These are phyloP conservation scores for Yamadazyma trypodendri DNA, from an alignment of 1,139 yeast genomes.

Conservation along the genomic window DNA sequence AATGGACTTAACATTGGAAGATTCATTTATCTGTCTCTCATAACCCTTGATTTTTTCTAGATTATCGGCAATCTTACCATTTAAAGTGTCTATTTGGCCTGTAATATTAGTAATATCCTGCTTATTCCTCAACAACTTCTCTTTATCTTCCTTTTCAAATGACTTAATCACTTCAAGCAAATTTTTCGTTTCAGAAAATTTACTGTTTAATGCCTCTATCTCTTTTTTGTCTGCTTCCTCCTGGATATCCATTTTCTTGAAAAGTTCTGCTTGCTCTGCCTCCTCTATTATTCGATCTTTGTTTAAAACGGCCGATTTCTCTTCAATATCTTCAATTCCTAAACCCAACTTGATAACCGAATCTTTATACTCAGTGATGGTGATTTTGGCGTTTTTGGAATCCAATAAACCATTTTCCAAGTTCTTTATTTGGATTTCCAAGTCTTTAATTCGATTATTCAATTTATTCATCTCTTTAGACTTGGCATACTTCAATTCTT, in stretches of 20 bases:
- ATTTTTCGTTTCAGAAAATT: constrained; percentile 6
- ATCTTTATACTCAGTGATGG: constrained; percentile 20
- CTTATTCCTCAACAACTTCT: constrained; percentile 19
- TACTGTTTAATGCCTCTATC: constrained; percentile 9
- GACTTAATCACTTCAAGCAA: constrained; percentile 15
- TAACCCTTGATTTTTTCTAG: constrained; percentile 18
- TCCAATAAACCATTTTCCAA: constrained; percentile 53
- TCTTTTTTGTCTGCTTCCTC: constrained; percentile 14
- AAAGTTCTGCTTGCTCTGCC: constrained; percentile 14
- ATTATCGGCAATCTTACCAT: constrained; percentile 4
- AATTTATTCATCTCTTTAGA: constrained; percentile 50
- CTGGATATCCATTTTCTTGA: constrained; percentile 13
- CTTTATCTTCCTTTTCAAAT: constrained; percentile 22
- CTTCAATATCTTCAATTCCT: constrained; percentile 16
- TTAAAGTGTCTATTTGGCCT: constrained; percentile 20
- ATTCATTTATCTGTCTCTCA: constrained; percentile 34
- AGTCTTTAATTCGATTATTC: constrained; percentile 57
- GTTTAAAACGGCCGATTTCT: constrained; percentile 14
- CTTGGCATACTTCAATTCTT: constrained; percentile 49
- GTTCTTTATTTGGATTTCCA: constrained; percentile 52
- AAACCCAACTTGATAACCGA: constrained; percentile 13
- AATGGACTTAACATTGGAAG: constrained; percentile 36
- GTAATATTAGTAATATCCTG: constrained; percentile 12
- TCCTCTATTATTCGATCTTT: constrained; percentile 14
- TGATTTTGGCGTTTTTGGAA: constrained; percentile 19